Conservation (phyloP, 2,329 filamentous ascomycete genomes). For the Emmonsia crescens region DNA sequence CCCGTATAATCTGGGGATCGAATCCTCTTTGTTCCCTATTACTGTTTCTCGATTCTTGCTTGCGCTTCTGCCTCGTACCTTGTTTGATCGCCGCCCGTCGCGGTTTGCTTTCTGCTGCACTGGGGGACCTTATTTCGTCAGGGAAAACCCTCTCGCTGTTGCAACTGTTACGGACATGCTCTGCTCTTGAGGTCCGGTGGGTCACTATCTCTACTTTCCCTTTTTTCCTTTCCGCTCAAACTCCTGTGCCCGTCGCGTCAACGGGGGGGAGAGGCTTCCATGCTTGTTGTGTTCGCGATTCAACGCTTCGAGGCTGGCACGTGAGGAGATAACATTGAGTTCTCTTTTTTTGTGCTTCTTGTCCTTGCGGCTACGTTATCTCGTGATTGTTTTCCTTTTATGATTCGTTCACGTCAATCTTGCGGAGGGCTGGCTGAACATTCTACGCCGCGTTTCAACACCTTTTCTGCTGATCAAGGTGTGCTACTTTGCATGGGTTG, state of each 20-base stretch:
- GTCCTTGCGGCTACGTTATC: neutral
- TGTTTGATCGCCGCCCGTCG: neutral
- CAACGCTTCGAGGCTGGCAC: neutral
- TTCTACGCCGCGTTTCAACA: neutral
- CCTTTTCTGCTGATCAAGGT: neutral
- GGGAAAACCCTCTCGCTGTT: neutral
- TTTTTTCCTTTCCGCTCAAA: neutral
- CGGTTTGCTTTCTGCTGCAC: neutral
- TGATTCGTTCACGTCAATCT: neutral
- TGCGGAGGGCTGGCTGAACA: neutral
- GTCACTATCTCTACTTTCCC: neutral
- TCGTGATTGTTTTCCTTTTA: neutral
- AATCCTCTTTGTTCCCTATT: neutral
- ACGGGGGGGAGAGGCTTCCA: neutral
- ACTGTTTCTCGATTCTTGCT: neutral
- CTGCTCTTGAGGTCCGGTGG: neutral
- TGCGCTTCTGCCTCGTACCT: neutral
- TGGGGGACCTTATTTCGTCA: neutral
- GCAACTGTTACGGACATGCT: neutral
- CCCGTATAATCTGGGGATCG: neutral
- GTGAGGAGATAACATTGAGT: neutral
- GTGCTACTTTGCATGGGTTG: neutral
- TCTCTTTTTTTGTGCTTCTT: neutral
- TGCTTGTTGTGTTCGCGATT: neutral
- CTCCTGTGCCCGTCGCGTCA: neutral